These are phyloP conservation scores for Aspergillus steynii DNA, from an alignment of 495 filamentous ascomycete species.

Conservation along the genomic window DNA sequence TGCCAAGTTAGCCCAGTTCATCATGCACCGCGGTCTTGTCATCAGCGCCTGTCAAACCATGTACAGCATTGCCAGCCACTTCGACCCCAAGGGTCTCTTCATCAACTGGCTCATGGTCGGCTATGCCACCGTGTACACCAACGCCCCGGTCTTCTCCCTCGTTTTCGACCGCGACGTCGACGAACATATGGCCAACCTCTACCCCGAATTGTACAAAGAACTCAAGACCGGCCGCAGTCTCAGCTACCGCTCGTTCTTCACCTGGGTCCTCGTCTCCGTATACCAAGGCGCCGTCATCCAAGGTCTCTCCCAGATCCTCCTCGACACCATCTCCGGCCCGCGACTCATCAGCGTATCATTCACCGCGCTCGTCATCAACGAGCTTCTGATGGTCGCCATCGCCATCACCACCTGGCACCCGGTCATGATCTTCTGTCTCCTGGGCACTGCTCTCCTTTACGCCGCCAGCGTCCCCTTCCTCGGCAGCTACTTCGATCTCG, in stretches of 20 bases:
- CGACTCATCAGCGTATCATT: constrained; percentile 89
- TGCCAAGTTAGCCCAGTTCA: constrained; percentile 95
- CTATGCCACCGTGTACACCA: constrained; percentile 96
- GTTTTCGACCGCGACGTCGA: constrained; percentile 95
- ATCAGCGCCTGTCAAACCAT: constrained; percentile 96
- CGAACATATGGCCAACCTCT: constrained; percentile 87
- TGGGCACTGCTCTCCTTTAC: constrained; percentile 80
- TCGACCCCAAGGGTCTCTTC: constrained; percentile 92
- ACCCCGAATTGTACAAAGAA: constrained; percentile 97
- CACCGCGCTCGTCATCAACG: constrained; percentile 89
- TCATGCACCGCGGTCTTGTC: constrained; percentile 95
- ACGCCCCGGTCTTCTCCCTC: constrained; percentile 90
- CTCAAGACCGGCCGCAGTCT: constrained; percentile 80
- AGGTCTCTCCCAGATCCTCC: constrained; percentile 82
- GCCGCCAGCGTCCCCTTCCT: constrained; percentile 84
- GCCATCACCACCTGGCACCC: constrained; percentile 97
- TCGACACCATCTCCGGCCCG: constrained; percentile 64
- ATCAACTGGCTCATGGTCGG: constrained; percentile 97
- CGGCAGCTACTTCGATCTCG: constrained; percentile 85
- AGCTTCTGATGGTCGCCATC: constrained; percentile 93
- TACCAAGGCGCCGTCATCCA: constrained; percentile 97
- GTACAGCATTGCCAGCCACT: constrained; percentile 88
- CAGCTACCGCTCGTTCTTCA: constrained; percentile 91
- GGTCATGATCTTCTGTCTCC: constrained; percentile 80
- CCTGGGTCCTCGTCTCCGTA: constrained; percentile 93